These are phyloP conservation scores for Saccharomyces cerevisiae DNA, from an alignment of 805 yeast genomes.

Conservation along the genomic window DNA sequence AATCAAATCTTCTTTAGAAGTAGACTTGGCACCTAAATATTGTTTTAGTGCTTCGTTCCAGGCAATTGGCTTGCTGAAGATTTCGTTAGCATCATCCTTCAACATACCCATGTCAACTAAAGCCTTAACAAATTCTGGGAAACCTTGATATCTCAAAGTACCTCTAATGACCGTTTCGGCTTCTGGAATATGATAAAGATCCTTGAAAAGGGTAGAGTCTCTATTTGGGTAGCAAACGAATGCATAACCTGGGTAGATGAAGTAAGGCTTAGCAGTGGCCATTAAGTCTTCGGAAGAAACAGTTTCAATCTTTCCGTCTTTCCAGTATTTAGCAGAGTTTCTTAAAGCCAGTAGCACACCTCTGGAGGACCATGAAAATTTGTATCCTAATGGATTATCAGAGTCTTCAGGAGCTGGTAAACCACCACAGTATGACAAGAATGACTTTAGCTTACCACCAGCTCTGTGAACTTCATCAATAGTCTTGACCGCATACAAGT, in stretches of 20 bases:
- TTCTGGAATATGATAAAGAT: constrained; percentile 90
- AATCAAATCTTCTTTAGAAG: constrained; percentile 62
- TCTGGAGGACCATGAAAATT: constrained; percentile 98
- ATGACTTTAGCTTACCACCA: constrained; percentile 88
- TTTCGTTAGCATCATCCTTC: constrained; percentile 60
- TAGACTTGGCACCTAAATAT: constrained; percentile 66
- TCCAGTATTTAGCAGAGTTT: constrained; percentile 84
- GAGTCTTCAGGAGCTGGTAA: constrained; percentile 97
- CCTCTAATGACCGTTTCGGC: constrained; percentile 96
- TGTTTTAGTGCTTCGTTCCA: constrained; percentile 86
- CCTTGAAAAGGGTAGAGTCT: constrained; percentile 90
- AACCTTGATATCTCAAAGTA: constrained; percentile 94
- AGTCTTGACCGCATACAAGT: constrained; percentile 95
- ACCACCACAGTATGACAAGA: constrained; percentile 97
- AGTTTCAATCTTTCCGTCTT: constrained; percentile 73
- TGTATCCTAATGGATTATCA: constrained; percentile 96
- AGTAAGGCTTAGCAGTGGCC: constrained; percentile 92
- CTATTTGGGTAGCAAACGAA: constrained; percentile 96
- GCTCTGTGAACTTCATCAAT: constrained; percentile 89
- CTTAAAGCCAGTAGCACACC: constrained; percentile 94
- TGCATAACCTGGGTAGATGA: constrained; percentile 90
- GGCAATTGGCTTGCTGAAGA: constrained; percentile 49
- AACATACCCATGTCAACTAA: constrained; percentile 90
- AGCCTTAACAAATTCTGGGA: constrained; percentile 95
- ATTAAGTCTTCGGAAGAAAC: constrained; percentile 85